Conservation (phyloP, 495 filamentous ascomycete species). For the Penicillium desertorum region DNA sequence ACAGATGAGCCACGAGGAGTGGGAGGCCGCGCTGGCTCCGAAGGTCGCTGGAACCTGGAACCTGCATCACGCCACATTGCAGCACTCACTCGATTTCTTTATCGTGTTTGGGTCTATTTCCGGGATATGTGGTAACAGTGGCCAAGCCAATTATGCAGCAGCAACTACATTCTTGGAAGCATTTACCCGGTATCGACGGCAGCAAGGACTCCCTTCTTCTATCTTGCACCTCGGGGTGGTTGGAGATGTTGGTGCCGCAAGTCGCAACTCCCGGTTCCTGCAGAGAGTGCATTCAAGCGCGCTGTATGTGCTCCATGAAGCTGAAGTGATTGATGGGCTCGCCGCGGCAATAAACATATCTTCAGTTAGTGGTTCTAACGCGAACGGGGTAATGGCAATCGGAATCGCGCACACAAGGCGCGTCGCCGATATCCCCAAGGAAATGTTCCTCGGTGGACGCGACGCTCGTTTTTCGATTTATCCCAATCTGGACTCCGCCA, state of each 20-base stretch:
- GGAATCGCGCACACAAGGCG: conserved; percentile 6
- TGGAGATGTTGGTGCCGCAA: conserved; percentile 7
- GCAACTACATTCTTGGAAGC: conserved; percentile 5
- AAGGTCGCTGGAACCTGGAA: conserved; percentile 8
- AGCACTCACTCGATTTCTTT: conserved; percentile 5
- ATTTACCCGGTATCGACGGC: conserved; percentile 3
- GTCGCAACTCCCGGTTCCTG: conserved; percentile 5
- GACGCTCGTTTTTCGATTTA: conserved; percentile 7
- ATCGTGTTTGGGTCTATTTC: conserved; percentile 5
- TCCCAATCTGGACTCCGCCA: conserved; percentile 5
- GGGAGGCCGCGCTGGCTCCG: conserved; percentile 2
- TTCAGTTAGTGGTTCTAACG: background rate
- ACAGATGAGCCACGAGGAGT: conserved; percentile 9
- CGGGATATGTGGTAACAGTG: conserved; percentile 2
- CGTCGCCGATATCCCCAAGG: conserved; percentile 1
- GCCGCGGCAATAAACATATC: conserved; percentile 6
- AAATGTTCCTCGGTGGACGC: conserved; percentile 3
- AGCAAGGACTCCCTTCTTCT: background rate
- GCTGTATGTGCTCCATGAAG: conserved; percentile 7
- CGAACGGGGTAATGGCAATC: background rate
- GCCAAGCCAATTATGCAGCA: conserved; percentile 7
- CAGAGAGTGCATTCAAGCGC: conserved; percentile 9
- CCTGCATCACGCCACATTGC: background rate
- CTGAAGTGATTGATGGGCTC: conserved; percentile 7
- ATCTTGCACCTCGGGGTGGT: conserved; percentile 8